Evolutionary conservation across 768 basidiomycete genomes (phyloP), one percentile per base, ranked within the genome.

Genomic region (Leccinum truebloodii): DNA sequence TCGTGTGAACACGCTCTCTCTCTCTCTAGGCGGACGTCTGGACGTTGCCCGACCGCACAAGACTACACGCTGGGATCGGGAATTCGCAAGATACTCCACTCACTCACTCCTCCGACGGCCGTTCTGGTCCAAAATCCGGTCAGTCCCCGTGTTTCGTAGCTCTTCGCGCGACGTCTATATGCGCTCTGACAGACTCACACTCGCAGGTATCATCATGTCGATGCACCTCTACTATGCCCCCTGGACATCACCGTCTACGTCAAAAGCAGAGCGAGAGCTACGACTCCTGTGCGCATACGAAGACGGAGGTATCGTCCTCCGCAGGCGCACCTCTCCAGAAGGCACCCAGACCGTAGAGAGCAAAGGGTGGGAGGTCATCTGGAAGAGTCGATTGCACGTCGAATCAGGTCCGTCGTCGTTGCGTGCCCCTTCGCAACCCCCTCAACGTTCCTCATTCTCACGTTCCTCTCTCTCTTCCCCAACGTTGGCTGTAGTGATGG

Each of bases 51-150:
- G 78, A 81, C 1, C 73, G 78, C 57, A 76, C 85, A 49, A 79
- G 96, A 35, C 66, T 94, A 3, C 94, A 96, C 69, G 92, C 95
- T 1, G 92, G 92, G 0, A 82, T 98, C 54, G 94, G 95, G 9
- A 86, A 86, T 62, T 73, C 37, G 16, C 37, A 16, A 39, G 37
- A 39, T 39, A 39, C 74, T 44, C 63, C 72, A 6, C 13, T 50
- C 2, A 59, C 61, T 2, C 57, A 37, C 18, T 68, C 73, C 48
- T 73, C 72, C 3, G 81, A 83, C 53, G 82, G 84, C 2, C 76
- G 79, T n/a, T 84, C 84, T 24, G 78, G 78, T 54, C 80, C 80
- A 41, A 81, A 83, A 48, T 83, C 86, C 20, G 90, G 90, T 85
- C 52, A 4, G 67, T 9, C 44, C 5, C 8, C 7, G 16, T 0